Evolutionary conservation across 2,329 filamentous ascomycete genomes (phyloP).

Genomic region (Colletotrichum paranaense): DNA sequence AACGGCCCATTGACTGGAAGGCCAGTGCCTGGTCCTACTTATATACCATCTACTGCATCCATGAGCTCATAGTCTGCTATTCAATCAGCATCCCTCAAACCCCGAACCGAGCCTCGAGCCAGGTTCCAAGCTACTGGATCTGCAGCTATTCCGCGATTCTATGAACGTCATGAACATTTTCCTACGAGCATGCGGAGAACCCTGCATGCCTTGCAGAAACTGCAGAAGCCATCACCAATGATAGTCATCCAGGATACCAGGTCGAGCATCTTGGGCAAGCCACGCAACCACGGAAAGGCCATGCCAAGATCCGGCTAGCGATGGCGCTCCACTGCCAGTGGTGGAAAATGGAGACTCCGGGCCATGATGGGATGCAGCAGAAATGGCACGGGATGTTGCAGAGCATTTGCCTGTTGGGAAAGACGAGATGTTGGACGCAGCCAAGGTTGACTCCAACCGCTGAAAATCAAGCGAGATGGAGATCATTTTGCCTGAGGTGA

Average conservation of each 20-base stretch:
- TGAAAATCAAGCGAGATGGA: conserved; percentile 1
- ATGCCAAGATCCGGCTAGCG: conserved; percentile 22
- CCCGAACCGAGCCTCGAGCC: neutral
- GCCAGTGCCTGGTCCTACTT: neutral
- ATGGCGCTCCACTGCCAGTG: neutral
- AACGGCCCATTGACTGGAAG: neutral
- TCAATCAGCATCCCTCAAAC: neutral
- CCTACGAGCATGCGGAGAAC: conserved; percentile 28
- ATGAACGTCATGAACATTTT: neutral
- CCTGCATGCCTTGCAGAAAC: conserved; percentile 1
- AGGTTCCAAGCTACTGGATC: neutral
- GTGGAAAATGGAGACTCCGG: conserved; percentile 24
- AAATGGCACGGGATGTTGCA: neutral
- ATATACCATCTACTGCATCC: neutral
- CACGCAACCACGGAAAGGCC: neutral
- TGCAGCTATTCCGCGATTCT: neutral
- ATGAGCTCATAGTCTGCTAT: neutral
- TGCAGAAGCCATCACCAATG: conserved; percentile 2
- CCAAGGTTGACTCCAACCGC: neutral
- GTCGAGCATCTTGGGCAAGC: conserved; percentile 14
- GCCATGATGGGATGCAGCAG: neutral
- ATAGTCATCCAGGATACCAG: conserved; percentile 1
- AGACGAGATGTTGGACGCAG: neutral
- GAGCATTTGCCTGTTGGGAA: neutral
- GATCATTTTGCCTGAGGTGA: neutral